Evolutionary conservation across 2,329 filamentous ascomycete species (phyloP), one percentile per base, ranked within the genome.

Genomic region (Sclerotinia minor): DNA sequence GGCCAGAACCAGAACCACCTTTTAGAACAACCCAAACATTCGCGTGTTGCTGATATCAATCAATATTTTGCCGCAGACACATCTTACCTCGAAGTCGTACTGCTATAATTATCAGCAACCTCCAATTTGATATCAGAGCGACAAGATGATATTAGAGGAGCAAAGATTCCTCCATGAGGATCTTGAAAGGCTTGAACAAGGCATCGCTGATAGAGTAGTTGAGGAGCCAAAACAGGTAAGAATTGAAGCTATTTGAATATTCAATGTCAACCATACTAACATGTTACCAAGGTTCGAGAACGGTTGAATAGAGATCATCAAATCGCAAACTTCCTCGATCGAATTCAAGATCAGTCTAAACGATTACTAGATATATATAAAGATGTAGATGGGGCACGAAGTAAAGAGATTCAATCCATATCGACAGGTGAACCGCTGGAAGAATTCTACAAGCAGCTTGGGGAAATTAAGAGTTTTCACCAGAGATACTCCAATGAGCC

Each of bases 101-200:
- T 38, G 24, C 9, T 50, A 61, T 19, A 59, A 19, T 7, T 38
- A 47, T 21, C 55, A 8, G 41, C 6, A 21, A 5, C 11, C 7
- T 38, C 29, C 7, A 19, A 41, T 52, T 26, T 13, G 15, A 53
- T 11, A 55, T 44, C 41, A 41, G 53, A 38, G 26, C 38, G 5
- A 13, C 44, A 80, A 55, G 8, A 89, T 97, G 93, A 82, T 96
- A 73, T 81, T 97, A 71, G 96, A 99, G 83, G 94, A 98, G 75
- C 91, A 98, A 81, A 87, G 95, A 75, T 93, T 92, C 76, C 87
- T 97, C 75, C 94, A 97, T 75, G 95, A 99, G 86, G 95, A 99
- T 80, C 83, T 99, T 63, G 95, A 99, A 84, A 89, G 95, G 71
- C 86, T 99, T 69, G 95, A 99, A 81, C 92, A 97, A 79, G 95